Percentiles rank a stretch among this genome's conserved stretches.
phyloP scores from a whole-genome alignment of 352 stramenopile genomes.

The Aphanomyces euteiches region DNA sequence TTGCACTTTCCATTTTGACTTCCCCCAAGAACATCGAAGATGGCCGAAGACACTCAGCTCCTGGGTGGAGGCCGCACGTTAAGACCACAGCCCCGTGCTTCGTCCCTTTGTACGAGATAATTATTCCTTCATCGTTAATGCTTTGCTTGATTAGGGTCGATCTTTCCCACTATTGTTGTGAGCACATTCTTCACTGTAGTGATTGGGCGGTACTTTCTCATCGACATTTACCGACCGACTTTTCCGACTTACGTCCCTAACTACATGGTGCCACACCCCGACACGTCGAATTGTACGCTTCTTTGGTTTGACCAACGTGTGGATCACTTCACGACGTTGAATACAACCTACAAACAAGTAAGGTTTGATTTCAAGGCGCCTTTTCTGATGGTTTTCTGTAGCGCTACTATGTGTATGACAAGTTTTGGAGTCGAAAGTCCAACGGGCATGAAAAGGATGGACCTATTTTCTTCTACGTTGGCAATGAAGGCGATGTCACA shows the following conservation, averaged over 20 bases:
- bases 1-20: no score
- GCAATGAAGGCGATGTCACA: constrained; percentile 94
- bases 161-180: constrained; percentile 5
- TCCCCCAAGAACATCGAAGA: no score
- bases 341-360: constrained; percentile 30
- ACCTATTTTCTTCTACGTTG: constrained; percentile 91
- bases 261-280: constrained; percentile 8
- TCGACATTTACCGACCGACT: neutral
- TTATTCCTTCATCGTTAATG: neutral
- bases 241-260: constrained; percentile 10
- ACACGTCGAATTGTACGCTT: constrained; percentile 73
- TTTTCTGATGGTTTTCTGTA: constrained; percentile 53
- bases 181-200: constrained; percentile 3
- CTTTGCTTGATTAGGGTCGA: constrained; percentile 5
- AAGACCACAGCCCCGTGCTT: no score
- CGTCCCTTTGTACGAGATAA: no score
- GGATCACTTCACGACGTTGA: constrained; percentile 85
- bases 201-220: constrained; percentile 16
- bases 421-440: constrained; percentile 53
- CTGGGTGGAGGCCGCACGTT: no score
- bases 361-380: neutral
- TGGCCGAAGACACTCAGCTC: no score
- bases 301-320: constrained; percentile 85
- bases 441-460: constrained; percentile 36
- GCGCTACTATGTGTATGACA: constrained; percentile 87